Evolutionary conservation across 2,329 filamentous ascomycete genomes (phyloP).

Genomic region (Colletotrichum cereale): DNA sequence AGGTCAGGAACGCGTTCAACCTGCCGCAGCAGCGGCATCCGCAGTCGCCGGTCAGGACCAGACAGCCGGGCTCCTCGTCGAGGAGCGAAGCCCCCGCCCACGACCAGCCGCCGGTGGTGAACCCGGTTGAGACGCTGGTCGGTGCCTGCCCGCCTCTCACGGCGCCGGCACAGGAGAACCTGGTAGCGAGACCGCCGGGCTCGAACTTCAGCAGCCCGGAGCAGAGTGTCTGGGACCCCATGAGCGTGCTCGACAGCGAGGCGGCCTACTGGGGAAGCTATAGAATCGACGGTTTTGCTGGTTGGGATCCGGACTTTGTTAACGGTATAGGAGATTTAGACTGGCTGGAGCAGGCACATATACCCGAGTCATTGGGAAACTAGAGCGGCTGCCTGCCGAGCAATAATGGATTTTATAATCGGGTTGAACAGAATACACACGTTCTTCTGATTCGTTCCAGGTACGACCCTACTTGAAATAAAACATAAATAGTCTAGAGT

Average conservation of each 20-base stretch:
- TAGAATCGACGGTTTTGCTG: constrained; percentile 5
- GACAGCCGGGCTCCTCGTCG: neutral
- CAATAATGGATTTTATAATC: neutral
- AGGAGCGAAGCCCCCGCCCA: too few relatives aligned
- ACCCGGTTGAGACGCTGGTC: neutral
- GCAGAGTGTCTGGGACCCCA: constrained; percentile 6
- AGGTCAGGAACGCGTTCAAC: neutral
- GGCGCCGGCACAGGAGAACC: too few relatives aligned
- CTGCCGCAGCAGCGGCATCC: neutral
- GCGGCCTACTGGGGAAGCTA: constrained; percentile 5
- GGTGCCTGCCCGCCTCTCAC: neutral
- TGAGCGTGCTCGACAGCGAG: constrained; percentile 9
- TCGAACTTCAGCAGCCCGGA: neutral
- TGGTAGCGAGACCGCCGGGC: neutral
- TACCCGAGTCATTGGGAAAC: neutral
- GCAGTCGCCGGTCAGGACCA: neutral
- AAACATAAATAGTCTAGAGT: too few relatives aligned
- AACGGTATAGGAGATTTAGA: constrained; percentile 2
- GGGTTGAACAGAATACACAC: neutral
- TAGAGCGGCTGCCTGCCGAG: neutral
- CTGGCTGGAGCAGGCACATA: constrained; percentile 4
- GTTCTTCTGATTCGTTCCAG: neutral
- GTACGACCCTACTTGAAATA: neutral
- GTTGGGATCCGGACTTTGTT: neutral
- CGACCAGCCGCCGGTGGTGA: neutral